Conservation (phyloP, 257 asterid species). For the Prunella vulgaris region DNA sequence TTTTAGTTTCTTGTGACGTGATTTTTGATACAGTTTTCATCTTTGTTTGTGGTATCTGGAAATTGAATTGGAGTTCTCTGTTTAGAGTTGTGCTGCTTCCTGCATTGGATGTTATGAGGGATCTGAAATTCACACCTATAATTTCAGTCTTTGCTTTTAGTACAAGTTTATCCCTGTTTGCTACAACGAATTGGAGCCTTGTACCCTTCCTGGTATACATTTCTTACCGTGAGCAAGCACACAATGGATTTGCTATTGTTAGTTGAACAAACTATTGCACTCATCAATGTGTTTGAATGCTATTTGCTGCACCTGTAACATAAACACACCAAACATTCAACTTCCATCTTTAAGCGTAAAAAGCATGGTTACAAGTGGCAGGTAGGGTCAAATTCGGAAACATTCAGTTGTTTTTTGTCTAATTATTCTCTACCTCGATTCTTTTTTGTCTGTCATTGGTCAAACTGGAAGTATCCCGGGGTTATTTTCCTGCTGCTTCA, state of each 20-base stretch:
- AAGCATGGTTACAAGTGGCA: no score
- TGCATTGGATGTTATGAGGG: background rate
- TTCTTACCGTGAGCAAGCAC: background rate
- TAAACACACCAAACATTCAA: background rate
- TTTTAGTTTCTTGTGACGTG: background rate
- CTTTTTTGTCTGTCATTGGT: background rate
- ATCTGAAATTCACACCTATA: background rate
- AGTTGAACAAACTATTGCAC: background rate
- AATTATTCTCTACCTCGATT: background rate
- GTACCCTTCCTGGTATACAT: background rate
- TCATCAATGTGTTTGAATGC: background rate
- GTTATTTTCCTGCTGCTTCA: background rate
- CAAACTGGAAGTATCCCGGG: background rate
- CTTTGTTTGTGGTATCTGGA: background rate
- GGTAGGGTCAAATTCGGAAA: background rate
- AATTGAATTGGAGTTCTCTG: background rate
- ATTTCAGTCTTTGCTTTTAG: background rate
- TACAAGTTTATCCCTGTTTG: background rate
- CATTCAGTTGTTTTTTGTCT: background rate
- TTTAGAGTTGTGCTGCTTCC: background rate
- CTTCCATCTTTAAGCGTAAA: background rate
- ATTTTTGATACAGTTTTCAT: background rate
- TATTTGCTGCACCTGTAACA: background rate
- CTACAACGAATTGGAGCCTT: background rate
- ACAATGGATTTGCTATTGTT: background rate